phyloP scores from a whole-genome alignment of 257 asterid genomes.

The Parsonsia alboflavescens region DNA sequence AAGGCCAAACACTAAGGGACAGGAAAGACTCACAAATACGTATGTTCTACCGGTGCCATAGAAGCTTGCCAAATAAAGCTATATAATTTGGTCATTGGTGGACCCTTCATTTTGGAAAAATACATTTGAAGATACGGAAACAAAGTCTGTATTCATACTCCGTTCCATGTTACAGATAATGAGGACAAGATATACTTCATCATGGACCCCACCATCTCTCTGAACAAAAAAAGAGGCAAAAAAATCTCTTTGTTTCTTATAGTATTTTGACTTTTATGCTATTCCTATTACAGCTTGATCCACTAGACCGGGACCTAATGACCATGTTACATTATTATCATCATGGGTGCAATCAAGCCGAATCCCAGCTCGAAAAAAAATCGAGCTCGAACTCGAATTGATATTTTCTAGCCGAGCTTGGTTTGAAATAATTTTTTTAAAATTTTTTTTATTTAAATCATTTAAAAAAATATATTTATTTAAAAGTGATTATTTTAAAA shows the following conservation, averaged over 20 bases:
- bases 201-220: neutral
- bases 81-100: neutral
- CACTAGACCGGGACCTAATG: neutral
- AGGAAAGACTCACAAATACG: too few species aligned
- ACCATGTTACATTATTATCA: neutral
- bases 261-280: neutral
- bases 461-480: too few species aligned
- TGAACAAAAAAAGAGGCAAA: too few species aligned
- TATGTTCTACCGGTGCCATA: too few species aligned
- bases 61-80: neutral
- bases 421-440: too few species aligned
- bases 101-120: neutral
- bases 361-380: too few species aligned
- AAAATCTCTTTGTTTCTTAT: neutral
- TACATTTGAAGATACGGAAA: neutral
- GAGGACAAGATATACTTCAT: neutral
- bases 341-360: too few species aligned
- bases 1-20: neutral
- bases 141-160: neutral
- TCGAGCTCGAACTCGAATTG: too few species aligned
- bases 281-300: neutral
- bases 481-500: too few species aligned
- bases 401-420: too few species aligned
- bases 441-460: too few species aligned
- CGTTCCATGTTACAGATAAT: too few species aligned